Percentiles rank a stretch among this genome's conserved stretches.
Conservation (phyloP, 208 protist species). For the Zelonia costaricensis region DNA sequence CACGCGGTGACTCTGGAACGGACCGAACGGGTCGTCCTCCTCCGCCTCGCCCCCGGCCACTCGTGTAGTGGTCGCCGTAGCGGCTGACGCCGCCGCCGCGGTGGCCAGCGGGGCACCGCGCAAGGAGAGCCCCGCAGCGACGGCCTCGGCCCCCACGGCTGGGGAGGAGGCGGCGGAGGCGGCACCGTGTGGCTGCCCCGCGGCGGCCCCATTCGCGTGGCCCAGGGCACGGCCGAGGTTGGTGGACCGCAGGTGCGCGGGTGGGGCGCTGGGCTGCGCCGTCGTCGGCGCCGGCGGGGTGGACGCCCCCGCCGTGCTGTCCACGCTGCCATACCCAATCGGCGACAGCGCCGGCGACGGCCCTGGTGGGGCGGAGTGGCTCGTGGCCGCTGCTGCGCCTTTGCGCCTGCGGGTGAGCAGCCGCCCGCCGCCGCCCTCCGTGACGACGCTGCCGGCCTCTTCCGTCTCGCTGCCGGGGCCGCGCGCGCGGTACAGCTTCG, state of each 20-base stretch:
- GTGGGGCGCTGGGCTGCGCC: neutral
- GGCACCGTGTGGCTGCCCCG: neutral
- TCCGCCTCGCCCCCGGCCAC: too few species aligned
- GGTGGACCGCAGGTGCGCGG: constrained; percentile 12
- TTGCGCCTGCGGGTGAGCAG: constrained; percentile 34
- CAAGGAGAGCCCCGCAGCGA: too few species aligned
- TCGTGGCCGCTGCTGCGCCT: neutral
- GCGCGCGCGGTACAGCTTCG: constrained; percentile 73
- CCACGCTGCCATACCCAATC: constrained; percentile 3
- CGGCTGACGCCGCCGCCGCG: too few species aligned
- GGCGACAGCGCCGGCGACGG: neutral
- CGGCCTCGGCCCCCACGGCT: neutral
- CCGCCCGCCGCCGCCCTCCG: constrained; percentile 40
- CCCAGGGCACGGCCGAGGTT: constrained; percentile 21
- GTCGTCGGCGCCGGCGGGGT: neutral
- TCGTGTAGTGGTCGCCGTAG: too few species aligned
- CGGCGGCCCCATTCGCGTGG: constrained; percentile 6
- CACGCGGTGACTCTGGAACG: constrained; percentile 43
- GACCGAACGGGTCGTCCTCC: constrained; percentile 19
- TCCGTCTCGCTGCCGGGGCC: constrained; percentile 28
- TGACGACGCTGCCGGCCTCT: constrained; percentile 23
- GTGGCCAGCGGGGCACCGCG: too few species aligned
- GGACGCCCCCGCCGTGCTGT: neutral
- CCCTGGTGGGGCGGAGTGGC: constrained; percentile 2
- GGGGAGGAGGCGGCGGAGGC: neutral